phyloP scores from a whole-genome alignment of 2,329 filamentous ascomycete species.

The Phaeosphaeriaceae sp. region DNA sequence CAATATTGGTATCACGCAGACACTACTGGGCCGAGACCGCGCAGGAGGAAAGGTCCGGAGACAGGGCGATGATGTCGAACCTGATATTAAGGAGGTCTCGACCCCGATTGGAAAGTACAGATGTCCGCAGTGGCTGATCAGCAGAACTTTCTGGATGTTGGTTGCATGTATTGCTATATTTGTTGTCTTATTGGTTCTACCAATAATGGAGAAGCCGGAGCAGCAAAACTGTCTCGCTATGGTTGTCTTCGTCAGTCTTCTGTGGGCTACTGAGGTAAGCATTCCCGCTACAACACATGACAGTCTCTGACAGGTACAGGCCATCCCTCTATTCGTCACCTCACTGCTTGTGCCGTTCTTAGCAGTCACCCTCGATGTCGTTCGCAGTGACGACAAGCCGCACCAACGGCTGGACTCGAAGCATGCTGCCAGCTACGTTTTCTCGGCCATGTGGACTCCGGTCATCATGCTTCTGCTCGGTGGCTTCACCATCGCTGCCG shows the following conservation, averaged over 20 bases:
- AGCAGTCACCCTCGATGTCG: slow-evolving; percentile 83
- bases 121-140: slow-evolving; percentile 83
- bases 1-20: slow-evolving; percentile 79
- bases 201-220: slow-evolving; percentile 84
- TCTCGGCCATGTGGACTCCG: slow-evolving; percentile 97
- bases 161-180: slow-evolving; percentile 76
- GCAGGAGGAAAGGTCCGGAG: slow-evolving; percentile 72
- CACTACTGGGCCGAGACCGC: slow-evolving; percentile 77
- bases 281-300: not conserved
- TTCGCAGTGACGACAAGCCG: slow-evolving; percentile 76
- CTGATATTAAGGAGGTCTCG: slow-evolving; percentile 70
- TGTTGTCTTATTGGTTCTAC: slow-evolving; percentile 73
- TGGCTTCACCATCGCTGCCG: slow-evolving; percentile 94
- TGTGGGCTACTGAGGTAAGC: slow-evolving; percentile 92
- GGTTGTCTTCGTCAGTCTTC: slow-evolving; percentile 87
- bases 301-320: slow-evolving; percentile 58
- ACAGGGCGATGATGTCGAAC: slow-evolving; percentile 82
- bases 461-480: slow-evolving; percentile 98
- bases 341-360: slow-evolving; percentile 93
- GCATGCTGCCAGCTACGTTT: slow-evolving; percentile 81
- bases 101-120: slow-evolving; percentile 82
- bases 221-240: slow-evolving; percentile 96
- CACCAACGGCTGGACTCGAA: slow-evolving; percentile 78
- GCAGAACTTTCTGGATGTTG: slow-evolving; percentile 79
- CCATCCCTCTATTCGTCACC: slow-evolving; percentile 96